These are phyloP conservation scores for Aspergillus jensenii DNA, from an alignment of 2,329 filamentous ascomycete genomes.

Conservation along the genomic window DNA sequence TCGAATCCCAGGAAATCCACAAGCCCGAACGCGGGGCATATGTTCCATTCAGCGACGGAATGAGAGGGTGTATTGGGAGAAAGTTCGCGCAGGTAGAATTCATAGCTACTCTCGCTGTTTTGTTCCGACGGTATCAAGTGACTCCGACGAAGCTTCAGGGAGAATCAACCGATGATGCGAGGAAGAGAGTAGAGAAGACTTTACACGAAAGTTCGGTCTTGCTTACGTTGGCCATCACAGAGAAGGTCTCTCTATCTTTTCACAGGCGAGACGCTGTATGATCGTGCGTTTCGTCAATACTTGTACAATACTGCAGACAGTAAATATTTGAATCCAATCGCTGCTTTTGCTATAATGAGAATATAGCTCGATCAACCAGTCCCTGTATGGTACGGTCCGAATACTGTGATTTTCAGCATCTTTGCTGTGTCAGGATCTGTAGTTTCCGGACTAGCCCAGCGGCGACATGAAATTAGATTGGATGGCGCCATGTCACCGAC, in stretches of 20 bases:
- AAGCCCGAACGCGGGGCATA: conserved; percentile 22
- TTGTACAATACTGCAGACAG: too few species aligned
- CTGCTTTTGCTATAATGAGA: too few species aligned
- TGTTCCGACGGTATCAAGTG: conserved; percentile 19
- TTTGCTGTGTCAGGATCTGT: neutral
- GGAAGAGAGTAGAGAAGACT: neutral
- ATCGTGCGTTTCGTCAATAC: too few species aligned
- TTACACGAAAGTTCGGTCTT: neutral
- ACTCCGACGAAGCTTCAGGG: neutral
- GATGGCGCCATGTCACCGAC: neutral
- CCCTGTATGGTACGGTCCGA: neutral
- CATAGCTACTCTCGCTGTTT: conserved; percentile 14
- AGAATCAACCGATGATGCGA: neutral
- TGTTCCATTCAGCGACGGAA: conserved; percentile 25
- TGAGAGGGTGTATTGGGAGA: conserved; percentile 23
- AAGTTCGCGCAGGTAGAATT: conserved; percentile 29
- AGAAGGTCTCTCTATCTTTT: neutral
- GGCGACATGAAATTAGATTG: neutral
- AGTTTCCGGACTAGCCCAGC: neutral
- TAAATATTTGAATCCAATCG: too few species aligned
- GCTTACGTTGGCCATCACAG: neutral
- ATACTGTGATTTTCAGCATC: neutral
- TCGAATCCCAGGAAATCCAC: conserved; percentile 14
- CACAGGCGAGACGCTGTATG: neutral
- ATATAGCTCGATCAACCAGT: too few species aligned